Evolutionary conservation across 139 green algal genomes (phyloP).

Genomic region (Volvox reticuliferus): DNA sequence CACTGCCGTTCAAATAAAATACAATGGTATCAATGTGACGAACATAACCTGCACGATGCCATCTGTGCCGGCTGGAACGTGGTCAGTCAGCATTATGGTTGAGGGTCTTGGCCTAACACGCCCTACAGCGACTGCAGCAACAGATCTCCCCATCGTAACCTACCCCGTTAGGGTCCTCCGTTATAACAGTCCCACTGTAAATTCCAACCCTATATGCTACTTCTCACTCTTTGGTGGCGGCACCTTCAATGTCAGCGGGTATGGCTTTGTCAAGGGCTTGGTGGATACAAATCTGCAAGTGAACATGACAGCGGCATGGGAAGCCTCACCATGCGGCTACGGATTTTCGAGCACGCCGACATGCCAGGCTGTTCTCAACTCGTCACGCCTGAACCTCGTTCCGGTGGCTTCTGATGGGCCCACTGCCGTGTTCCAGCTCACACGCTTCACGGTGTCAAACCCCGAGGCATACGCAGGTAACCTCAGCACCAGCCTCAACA

Average conservation of each 20-base stretch:
- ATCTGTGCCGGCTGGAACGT: constrained; percentile 10
- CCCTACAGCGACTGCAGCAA: not conserved
- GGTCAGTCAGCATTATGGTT: constrained; percentile 23
- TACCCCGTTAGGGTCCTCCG: not conserved
- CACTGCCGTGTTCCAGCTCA: not conserved
- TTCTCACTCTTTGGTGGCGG: constrained; percentile 34
- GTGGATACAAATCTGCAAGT: not conserved
- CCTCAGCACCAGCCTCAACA: not conserved
- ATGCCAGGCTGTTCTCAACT: not conserved
- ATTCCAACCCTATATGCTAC: not conserved
- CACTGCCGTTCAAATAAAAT: not conserved
- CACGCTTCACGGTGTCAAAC: not conserved
- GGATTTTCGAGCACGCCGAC: not conserved
- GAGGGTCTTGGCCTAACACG: constrained; percentile 13
- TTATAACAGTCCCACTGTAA: not conserved
- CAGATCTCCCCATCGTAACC: not conserved
- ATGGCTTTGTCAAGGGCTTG: constrained; percentile 25
- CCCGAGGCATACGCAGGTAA: not conserved
- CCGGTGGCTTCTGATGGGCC: not conserved
- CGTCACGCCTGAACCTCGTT: not conserved
- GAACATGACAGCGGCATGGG: not conserved
- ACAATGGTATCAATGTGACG: not conserved
- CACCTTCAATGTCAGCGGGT: constrained; percentile 2
- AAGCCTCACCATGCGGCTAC: not conserved
- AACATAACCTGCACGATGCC: constrained; percentile 18